Evolutionary conservation across 2,329 filamentous ascomycete species (phyloP).

Genomic region (Pyricularia pennisetigena): DNA sequence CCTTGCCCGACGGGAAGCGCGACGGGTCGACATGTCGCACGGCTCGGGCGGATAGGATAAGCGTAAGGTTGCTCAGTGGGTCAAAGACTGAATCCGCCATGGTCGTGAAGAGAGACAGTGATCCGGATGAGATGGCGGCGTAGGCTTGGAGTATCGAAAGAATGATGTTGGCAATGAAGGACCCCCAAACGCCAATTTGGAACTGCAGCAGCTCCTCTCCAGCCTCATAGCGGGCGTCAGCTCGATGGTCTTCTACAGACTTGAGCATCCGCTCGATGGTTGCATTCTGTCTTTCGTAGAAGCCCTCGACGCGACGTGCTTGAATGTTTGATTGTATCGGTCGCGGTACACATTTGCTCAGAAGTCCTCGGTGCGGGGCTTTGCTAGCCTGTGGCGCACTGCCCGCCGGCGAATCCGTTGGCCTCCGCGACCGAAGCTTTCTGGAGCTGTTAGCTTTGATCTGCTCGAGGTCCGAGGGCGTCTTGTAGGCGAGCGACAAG

Average conservation of each 20-base stretch:
- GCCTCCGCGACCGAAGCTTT: conserved; percentile 41
- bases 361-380: neutral
- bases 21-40: conserved; percentile 78
- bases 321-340: conserved; percentile 22
- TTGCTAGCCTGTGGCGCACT: neutral
- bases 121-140: conserved; percentile 75
- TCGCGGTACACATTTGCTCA: conserved; percentile 17
- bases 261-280: conserved; percentile 89
- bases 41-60: conserved; percentile 80
- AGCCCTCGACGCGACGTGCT: conserved; percentile 50
- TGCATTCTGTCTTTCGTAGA: conserved; percentile 88
- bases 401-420: neutral
- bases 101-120: conserved; percentile 93
- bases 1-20: conserved; percentile 85
- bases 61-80: conserved; percentile 75
- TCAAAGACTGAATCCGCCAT: conserved; percentile 96
- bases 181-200: conserved; percentile 55
- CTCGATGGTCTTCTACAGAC: conserved; percentile 82
- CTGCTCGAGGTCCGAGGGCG: conserved; percentile 61
- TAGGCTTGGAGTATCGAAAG: conserved; percentile 79
- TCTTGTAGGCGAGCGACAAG: conserved; percentile 69
- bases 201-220: conserved; percentile 72
- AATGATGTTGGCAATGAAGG: conserved; percentile 70
- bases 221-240: conserved; percentile 69
- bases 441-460: conserved; percentile 75